Conservation (phyloP, 495 filamentous ascomycete genomes). For the Penicillium ochrochloron region DNA sequence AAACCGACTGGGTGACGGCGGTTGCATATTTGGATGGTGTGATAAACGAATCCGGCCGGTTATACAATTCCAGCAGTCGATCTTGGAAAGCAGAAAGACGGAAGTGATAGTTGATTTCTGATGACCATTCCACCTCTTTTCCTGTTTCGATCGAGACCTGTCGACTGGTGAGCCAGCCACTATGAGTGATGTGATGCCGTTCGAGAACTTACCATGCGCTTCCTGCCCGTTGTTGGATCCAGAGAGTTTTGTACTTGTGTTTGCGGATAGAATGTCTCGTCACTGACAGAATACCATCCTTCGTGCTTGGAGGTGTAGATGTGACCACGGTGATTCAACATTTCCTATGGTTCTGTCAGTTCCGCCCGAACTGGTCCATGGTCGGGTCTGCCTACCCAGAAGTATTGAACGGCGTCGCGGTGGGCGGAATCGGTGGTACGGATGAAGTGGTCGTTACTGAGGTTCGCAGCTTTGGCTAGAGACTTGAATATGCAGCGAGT, state of each 20-base stretch:
- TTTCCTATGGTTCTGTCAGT: conserved; percentile 45
- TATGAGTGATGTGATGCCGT: neutral
- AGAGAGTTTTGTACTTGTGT: conserved; percentile 71
- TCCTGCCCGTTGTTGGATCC: conserved; percentile 79
- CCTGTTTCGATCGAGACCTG: conserved; percentile 81
- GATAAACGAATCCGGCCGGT: conserved; percentile 71
- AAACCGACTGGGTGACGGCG: conserved; percentile 70
- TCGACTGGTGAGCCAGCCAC: conserved; percentile 25
- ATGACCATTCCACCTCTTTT: conserved; percentile 90
- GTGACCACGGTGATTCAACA: conserved; percentile 73
- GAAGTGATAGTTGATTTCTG: conserved; percentile 96
- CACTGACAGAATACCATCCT: conserved; percentile 95
- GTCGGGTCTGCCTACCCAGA: conserved; percentile 66
- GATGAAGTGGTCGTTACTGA: conserved; percentile 84
- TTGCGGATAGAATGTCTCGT: conserved; percentile 93
- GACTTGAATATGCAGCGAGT: conserved; percentile 37
- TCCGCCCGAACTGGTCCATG: neutral
- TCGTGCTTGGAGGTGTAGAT: conserved; percentile 87
- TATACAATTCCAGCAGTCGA: conserved; percentile 76
- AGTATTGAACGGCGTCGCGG: conserved; percentile 83
- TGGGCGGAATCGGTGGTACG: conserved; percentile 87
- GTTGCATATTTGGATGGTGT: conserved; percentile 67
- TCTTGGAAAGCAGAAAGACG: conserved; percentile 80
- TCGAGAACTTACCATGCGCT: conserved; percentile 62
- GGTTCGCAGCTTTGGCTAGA: conserved; percentile 67